phyloP scores from a whole-genome alignment of 345 rosid genomes.

The Psidium friedrichsthalianum region DNA sequence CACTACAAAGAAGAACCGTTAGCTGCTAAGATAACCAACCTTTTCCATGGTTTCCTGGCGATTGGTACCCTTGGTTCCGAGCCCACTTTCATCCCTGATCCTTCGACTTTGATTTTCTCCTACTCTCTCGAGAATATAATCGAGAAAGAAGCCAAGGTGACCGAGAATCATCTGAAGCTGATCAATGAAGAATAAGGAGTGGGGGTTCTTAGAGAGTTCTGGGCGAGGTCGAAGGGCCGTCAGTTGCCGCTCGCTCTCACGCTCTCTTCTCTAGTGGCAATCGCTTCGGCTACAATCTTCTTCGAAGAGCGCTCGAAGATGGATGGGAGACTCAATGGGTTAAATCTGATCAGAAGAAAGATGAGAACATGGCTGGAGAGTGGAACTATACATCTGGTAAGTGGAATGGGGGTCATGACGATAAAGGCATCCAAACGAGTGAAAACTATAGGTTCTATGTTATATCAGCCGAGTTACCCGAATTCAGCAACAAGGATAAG shows the following conservation, averaged over 20 bases:
- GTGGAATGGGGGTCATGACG: conserved; percentile 76
- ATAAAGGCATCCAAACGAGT: conserved; percentile 98
- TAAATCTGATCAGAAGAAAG: conserved; percentile 85
- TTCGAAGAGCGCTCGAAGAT: conserved; percentile 92
- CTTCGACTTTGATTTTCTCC: conserved; percentile 52
- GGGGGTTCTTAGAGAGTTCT: too few species aligned
- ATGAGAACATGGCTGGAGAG: conserved; percentile 77
- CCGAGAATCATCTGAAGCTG: conserved; percentile 63
- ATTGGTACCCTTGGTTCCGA: conserved; percentile 43
- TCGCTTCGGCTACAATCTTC: conserved; percentile 41
- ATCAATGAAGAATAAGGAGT: conserved; percentile 64
- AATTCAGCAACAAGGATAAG: conserved; percentile 37
- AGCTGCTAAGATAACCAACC: conserved; percentile 35
- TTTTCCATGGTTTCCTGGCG: conserved; percentile 81
- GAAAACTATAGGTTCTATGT: conserved; percentile 69
- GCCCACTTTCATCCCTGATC: conserved; percentile 6
- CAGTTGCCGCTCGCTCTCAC: conserved; percentile 18
- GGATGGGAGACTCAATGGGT: conserved; percentile 98
- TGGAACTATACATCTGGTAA: conserved; percentile 94
- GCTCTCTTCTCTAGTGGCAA: conserved; percentile 27
- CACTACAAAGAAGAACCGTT: conserved; percentile 35
- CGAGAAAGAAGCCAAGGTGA: conserved; percentile 59
- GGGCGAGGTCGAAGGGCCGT: not conserved
- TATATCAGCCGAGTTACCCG: conserved; percentile 43
- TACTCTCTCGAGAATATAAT: conserved; percentile 37